Base-by-base conservation (phyloP, 2,329 filamentous ascomycete genomes). In the Hymenotorrendiella dingleyae region DNA sequence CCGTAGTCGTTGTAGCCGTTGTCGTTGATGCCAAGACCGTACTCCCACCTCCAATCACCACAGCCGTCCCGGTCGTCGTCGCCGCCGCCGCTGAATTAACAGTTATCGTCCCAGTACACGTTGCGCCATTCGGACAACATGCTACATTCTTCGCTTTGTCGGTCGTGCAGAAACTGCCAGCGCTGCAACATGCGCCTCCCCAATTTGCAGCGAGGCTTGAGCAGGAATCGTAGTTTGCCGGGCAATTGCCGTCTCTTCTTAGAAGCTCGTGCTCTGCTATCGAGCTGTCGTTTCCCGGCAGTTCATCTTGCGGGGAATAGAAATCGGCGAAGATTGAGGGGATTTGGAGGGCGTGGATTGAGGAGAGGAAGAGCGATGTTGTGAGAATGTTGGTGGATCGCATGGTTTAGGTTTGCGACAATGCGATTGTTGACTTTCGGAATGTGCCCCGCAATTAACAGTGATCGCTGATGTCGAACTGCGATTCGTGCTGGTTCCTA, bases 91-190 rank as follows among this genome's bases (percentile, higher is more conserved):
- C 21, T 4, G 46, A 19, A 19, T 49, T 43, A 4, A 42, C 20
- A 21, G 40, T 36, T 7, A 62, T 39, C 10, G 56, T 55, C 2
- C 61, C 61, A 2, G 60, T 63, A 42, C 61, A 63, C 7, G 46
- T 52, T 14, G 59, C 56, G 7, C 61, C 60, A 3, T 50, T 54
- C 8, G 58, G 55, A 45, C 61, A 63, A 24, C 61, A 63, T 7
- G 61, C 61, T 50, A 62, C 49, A 14, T 60, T 55, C 21, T 41
- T 46, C 2, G 48, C 52, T 9, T 42, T 38, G 35, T 63, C 61
- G n/a, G 48, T 54, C 1, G 58, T 57, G 34, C 60, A 63, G 3
- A 54, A 35, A 6, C 54, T 53, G 14, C 52, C 54, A 28, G 43
- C 37, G 3, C 52, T 55, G 38, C 61, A 63, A 39, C 61, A 63